phyloP scores from a whole-genome alignment of 2,329 filamentous ascomycete species.

The Diplodia seriata region DNA sequence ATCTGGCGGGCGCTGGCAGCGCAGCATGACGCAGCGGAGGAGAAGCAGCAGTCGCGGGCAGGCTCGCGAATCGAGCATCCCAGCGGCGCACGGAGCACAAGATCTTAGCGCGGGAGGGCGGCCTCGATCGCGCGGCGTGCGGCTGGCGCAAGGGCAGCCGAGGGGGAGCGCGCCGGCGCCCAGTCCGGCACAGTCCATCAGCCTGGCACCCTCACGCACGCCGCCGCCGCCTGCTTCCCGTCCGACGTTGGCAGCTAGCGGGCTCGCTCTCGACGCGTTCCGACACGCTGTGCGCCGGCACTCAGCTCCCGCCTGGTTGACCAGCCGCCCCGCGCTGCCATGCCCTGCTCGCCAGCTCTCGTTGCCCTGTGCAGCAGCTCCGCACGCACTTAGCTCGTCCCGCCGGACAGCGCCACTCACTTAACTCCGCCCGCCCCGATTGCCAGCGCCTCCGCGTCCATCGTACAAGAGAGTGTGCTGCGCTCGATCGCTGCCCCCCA shows the following conservation, averaged over 20 bases:
- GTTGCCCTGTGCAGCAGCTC: slow-evolving; percentile 17
- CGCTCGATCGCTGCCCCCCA: slow-evolving; percentile 28
- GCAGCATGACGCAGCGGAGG: slow-evolving; percentile 11
- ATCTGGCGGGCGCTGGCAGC: not conserved
- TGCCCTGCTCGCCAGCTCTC: not conserved
- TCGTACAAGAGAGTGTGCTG: slow-evolving; percentile 25
- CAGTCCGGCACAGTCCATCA: not conserved
- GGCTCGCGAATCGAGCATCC: slow-evolving; percentile 19
- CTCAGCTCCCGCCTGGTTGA: not conserved
- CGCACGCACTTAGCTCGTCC: not conserved
- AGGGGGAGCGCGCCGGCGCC: not conserved
- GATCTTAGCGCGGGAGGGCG: slow-evolving; percentile 20
- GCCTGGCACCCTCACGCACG: not conserved
- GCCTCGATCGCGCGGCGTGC: slow-evolving; percentile 19
- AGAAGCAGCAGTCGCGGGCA: not conserved
- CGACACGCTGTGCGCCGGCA: not conserved
- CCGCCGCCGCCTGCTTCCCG: slow-evolving; percentile 8
- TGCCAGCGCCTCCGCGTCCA: slow-evolving; percentile 21
- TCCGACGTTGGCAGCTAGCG: slow-evolving; percentile 14
- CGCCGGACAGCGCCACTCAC: slow-evolving; percentile 29
- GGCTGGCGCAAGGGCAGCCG: slow-evolving; percentile 8
- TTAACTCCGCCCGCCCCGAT: slow-evolving; percentile 31
- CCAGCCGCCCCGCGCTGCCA: not conserved
- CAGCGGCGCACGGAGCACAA: slow-evolving; percentile 1
- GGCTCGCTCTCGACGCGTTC: not conserved